These are phyloP conservation scores for Spinacia oleracea DNA, from an alignment of 179 eudicot species.

Conservation along the genomic window DNA sequence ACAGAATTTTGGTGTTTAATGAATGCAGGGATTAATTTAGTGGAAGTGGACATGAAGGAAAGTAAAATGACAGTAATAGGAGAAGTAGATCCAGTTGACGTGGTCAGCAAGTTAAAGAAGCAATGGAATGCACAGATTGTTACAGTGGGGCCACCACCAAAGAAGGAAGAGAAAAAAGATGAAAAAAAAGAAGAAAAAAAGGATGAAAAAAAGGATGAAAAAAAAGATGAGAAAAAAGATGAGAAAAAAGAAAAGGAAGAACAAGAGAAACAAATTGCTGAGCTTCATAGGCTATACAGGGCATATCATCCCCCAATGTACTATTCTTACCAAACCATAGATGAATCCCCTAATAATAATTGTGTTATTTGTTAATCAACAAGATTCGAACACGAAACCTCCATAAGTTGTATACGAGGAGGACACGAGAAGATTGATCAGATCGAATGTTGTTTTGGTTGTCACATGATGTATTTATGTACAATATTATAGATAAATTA, in stretches of 20 bases:
- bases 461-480: background rate
- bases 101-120: constrained; percentile 40
- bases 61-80: constrained; percentile 45
- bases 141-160: constrained; percentile 35
- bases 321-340: constrained; percentile 24
- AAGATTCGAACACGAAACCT: too few relatives aligned
- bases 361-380: constrained; percentile 42
- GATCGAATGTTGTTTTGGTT: background rate
- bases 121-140: constrained; percentile 32
- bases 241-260: constrained; percentile 7
- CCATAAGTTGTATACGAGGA: background rate
- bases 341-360: constrained; percentile 37
- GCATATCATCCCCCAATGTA: constrained; percentile 28
- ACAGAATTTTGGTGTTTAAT: background rate
- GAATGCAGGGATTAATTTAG: constrained; percentile 42
- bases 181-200: constrained; percentile 28
- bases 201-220: constrained; percentile 21
- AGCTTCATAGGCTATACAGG: constrained; percentile 11
- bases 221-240: constrained; percentile 20
- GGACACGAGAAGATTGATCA: background rate
- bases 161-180: constrained; percentile 29
- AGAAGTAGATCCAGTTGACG: constrained; percentile 38
- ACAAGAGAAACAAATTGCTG: constrained; percentile 18
- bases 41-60: constrained; percentile 41
- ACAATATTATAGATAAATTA: too few relatives aligned